A percentile compares a stretch with the other conserved stretches of the same genome.
These are phyloP conservation scores for Dendryphion nanum DNA, from an alignment of 2,329 filamentous ascomycete genomes.

Conservation along the genomic window DNA sequence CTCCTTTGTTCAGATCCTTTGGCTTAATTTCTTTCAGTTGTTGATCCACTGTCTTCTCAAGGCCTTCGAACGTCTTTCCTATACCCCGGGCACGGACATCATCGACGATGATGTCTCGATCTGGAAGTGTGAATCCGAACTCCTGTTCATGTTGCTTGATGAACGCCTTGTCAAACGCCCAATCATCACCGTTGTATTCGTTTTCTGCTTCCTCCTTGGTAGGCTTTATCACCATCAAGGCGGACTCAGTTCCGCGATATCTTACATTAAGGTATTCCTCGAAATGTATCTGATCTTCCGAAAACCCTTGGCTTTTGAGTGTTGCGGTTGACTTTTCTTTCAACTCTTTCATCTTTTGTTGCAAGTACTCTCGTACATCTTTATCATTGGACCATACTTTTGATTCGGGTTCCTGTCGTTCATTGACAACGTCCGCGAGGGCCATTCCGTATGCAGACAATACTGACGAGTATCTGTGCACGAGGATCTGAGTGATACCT, in stretches of 20 bases:
- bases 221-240: constrained; percentile 83
- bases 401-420: constrained; percentile 75
- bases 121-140: constrained; percentile 84
- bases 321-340: constrained; percentile 70
- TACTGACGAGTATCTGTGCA: constrained; percentile 85
- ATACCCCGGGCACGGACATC: constrained; percentile 87
- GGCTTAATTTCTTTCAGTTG: constrained; percentile 71
- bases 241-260: constrained; percentile 86
- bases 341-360: constrained; percentile 73
- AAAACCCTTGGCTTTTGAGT: constrained; percentile 76
- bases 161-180: constrained; percentile 83
- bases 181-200: constrained; percentile 64
- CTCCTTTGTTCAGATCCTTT: constrained; percentile 54
- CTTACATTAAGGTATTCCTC: constrained; percentile 95
- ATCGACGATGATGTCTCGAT: constrained; percentile 85
- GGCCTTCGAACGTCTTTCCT: constrained; percentile 78
- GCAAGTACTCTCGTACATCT: constrained; percentile 61
- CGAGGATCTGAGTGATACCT: constrained; percentile 79
- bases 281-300: constrained; percentile 70
- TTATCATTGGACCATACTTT: constrained; percentile 59
- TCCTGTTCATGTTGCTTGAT: constrained; percentile 86
- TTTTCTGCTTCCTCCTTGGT: constrained; percentile 59
- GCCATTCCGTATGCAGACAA: constrained; percentile 92
- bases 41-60: constrained; percentile 79
- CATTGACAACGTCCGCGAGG: constrained; percentile 87